Conservation (phyloP, 2,329 filamentous ascomycete species). For the Epicoccum nigrum region DNA sequence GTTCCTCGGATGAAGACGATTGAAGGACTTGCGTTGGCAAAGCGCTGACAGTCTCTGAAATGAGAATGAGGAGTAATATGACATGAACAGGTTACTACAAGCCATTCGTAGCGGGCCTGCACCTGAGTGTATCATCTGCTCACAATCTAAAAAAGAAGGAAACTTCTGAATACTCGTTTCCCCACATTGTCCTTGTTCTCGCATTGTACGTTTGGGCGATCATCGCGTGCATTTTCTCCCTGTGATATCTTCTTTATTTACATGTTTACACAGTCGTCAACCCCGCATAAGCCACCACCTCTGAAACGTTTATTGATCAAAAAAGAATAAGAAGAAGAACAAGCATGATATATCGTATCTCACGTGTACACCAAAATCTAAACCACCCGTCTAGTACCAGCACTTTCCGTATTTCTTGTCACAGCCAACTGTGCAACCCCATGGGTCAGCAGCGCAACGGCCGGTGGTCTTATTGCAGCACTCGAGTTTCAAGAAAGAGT, state of each 20-base stretch:
- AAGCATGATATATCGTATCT: conserved; percentile 1
- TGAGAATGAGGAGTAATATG: too few species aligned
- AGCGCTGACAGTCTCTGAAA: background rate
- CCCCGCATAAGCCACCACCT: conserved; percentile 5
- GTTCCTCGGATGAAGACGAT: conserved; percentile 54
- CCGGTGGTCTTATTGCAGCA: conserved; percentile 36
- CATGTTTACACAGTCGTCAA: conserved; percentile 7
- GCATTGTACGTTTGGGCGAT: background rate
- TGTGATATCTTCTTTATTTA: conserved; percentile 1
- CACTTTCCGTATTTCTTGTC: conserved; percentile 39
- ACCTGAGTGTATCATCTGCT: too few species aligned
- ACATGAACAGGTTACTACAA: too few species aligned
- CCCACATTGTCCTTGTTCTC: too few species aligned
- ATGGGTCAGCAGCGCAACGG: conserved; percentile 28
- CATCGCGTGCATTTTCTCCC: background rate
- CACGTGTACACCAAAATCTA: background rate
- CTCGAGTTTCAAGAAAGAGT: conserved; percentile 20
- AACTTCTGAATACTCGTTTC: too few species aligned
- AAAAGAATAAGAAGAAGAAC: conserved; percentile 5
- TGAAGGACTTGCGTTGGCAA: conserved; percentile 13
- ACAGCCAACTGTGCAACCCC: conserved; percentile 35
- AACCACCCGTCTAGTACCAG: conserved; percentile 20
- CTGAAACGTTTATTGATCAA: background rate
- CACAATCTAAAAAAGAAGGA: too few species aligned
- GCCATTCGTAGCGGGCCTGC: too few species aligned